These are phyloP conservation scores for Cyclotella cryptica DNA, from an alignment of 108 stramenopile species.

Conservation along the genomic window DNA sequence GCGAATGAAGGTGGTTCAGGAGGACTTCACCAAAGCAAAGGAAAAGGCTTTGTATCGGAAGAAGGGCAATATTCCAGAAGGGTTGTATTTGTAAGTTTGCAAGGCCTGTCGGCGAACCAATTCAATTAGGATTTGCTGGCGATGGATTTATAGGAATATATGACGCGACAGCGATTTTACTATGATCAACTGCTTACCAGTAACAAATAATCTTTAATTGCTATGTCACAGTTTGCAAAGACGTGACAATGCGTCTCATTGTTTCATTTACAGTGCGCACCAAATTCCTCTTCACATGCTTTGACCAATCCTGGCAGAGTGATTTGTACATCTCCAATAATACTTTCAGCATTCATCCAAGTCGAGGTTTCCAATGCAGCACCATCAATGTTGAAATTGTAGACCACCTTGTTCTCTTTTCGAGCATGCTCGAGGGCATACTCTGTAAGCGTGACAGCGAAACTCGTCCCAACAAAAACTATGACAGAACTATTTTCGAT, in stretches of 20 bases:
- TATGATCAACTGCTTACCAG: too few species aligned
- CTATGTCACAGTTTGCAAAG: too few species aligned
- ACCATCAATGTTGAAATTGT: conserved; percentile 67
- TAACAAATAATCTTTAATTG: too few species aligned
- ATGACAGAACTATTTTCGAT: conserved; percentile 57
- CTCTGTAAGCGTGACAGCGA: conserved; percentile 63
- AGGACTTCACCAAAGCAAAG: conserved; percentile 98
- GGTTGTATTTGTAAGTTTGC: conserved; percentile 79
- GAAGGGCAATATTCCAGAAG: conserved; percentile 99
- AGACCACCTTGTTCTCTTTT: conserved; percentile 43
- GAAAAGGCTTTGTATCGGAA: conserved; percentile 99
- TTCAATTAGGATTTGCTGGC: background rate
- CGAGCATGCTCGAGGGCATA: conserved; percentile 73
- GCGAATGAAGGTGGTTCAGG: conserved; percentile 99
- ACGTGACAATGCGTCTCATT: background rate
- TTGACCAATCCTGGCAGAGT: conserved; percentile 38
- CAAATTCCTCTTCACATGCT: conserved; percentile 21
- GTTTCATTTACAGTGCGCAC: background rate
- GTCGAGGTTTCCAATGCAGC: conserved; percentile 42
- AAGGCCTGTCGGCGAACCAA: too few species aligned
- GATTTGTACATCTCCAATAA: conserved; percentile 59
- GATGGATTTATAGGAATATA: background rate
- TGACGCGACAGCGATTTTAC: too few species aligned
- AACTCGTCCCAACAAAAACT: conserved; percentile 75
- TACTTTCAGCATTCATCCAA: conserved; percentile 65